Base-by-base conservation (phyloP, 2,329 filamentous ascomycete genomes). In the Rhexocercosporidium sp. region DNA sequence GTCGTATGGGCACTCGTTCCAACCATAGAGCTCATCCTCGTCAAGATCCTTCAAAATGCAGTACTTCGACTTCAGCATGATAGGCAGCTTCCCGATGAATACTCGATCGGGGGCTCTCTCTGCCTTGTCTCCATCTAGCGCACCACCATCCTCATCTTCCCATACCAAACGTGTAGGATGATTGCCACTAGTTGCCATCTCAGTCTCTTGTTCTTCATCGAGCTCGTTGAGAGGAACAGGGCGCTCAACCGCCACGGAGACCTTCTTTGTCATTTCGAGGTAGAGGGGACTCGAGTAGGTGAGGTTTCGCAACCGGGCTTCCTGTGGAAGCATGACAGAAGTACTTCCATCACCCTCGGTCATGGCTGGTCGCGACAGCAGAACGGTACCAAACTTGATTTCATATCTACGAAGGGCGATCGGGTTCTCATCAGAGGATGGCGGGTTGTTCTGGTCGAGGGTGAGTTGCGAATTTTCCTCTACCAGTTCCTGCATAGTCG, bases 61-160 rank as follows among this genome's bases (percentile, higher is more conserved):
- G 74, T 97, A 96, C 80, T 95, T 93, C 34, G 94, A 97, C 82
- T 97, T 97, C 75, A 99, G 86, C 96, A 99, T 99, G 77, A 98
- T 94, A 2, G 96, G 96, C 75, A 99, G 86, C 79, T 97, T 97
- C 73, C 96, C 96, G 70, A 98, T 93, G 79, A 96, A 98, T 44
- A 97, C 91, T 85, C 84, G 14, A 79, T 78, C 41, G 72, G 76
- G 62, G 18, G 83, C 79, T 34, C 85, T 82, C 18, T 81, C 79
- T 18, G 79, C 79, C 67, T 86, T 83, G 67, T 90, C 87, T 11
- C 71, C 73, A 20, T 77, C 75, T 68, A 74, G 67, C 22, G 76
- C 65, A 20, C 76, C 75, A 7, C 76, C 79, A 65, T 82, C 79
- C 49, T 84, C 83, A 62, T 89, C 84, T 68, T 90, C 88, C 82